Conservation (phyloP, 1,284 basidiomycete genomes). For the Fomitopsis betulina region DNA sequence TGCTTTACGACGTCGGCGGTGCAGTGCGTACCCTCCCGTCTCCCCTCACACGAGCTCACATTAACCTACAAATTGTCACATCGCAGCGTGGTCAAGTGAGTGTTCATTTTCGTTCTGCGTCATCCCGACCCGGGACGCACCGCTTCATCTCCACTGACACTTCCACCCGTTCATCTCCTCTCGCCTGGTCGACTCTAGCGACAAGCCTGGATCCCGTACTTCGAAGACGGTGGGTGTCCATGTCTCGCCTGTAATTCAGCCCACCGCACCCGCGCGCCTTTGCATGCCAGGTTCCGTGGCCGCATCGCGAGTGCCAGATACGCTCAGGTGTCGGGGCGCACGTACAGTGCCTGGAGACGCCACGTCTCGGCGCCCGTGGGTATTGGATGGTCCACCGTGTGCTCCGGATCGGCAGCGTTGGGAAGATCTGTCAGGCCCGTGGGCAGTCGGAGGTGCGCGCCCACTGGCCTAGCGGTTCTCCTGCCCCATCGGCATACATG, state of each 20-base stretch:
- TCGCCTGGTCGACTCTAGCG: conserved; percentile 36
- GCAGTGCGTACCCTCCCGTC: conserved; percentile 39
- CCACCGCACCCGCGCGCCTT: not conserved
- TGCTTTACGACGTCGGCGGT: conserved; percentile 77
- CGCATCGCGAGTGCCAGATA: not conserved
- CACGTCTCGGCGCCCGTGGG: not conserved
- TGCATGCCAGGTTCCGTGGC: not conserved
- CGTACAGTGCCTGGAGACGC: not conserved
- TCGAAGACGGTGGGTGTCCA: conserved; percentile 65
- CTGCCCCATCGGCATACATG: not conserved
- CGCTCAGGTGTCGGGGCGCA: not conserved
- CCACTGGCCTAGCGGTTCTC: not conserved
- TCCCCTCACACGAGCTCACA: not conserved
- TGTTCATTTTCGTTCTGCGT: conserved; percentile 10
- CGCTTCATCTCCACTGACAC: not conserved
- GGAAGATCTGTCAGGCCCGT: not conserved
- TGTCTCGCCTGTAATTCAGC: not conserved
- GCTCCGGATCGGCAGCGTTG: not conserved
- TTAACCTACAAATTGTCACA: not conserved
- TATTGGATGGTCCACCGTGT: not conserved
- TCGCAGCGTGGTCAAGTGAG: conserved; percentile 49
- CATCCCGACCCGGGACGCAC: not conserved
- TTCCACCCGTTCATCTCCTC: not conserved
- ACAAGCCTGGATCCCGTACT: conserved; percentile 77
- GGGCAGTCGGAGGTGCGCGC: not conserved